phyloP scores from a whole-genome alignment of 2,329 filamentous ascomycete genomes.

The Endothia cerciana region DNA sequence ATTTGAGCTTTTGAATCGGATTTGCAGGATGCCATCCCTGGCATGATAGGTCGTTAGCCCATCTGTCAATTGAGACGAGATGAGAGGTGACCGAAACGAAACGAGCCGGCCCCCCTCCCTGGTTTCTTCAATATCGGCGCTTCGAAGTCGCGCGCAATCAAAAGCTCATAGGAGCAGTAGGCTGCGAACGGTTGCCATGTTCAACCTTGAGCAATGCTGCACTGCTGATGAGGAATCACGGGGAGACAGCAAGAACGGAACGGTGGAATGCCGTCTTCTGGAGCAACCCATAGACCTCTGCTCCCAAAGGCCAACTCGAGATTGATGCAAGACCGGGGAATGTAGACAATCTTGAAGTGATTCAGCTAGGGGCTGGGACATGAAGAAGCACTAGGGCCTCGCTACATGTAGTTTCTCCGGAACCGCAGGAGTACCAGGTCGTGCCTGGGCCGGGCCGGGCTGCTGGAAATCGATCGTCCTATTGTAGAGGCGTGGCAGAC shows the following conservation, averaged over 20 bases:
- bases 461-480: not conserved
- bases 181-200: not conserved
- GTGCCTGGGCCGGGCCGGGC: not conserved
- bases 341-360: not conserved
- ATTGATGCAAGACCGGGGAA: not conserved
- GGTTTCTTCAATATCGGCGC: not conserved
- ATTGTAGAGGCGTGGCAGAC: not conserved
- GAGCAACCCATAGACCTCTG: not conserved
- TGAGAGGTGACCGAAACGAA: slow-evolving; percentile 2
- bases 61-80: slow-evolving; percentile 5
- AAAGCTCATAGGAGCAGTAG: not conserved
- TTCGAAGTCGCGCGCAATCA: not conserved
- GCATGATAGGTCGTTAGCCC: not conserved
- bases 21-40: slow-evolving; percentile 8
- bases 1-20: not conserved
- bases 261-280: not conserved
- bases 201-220: not conserved
- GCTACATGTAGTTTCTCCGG: not conserved
- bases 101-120: not conserved
- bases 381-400: not conserved
- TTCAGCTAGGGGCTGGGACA: not conserved
- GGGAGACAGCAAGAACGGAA: not conserved
- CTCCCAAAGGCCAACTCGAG: not conserved
- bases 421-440: not conserved
- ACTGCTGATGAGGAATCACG: not conserved